A percentile compares a stretch with the other conserved stretches of the same genome.
Conservation (phyloP, 306 rosid species). For the Parietaria judaica region DNA sequence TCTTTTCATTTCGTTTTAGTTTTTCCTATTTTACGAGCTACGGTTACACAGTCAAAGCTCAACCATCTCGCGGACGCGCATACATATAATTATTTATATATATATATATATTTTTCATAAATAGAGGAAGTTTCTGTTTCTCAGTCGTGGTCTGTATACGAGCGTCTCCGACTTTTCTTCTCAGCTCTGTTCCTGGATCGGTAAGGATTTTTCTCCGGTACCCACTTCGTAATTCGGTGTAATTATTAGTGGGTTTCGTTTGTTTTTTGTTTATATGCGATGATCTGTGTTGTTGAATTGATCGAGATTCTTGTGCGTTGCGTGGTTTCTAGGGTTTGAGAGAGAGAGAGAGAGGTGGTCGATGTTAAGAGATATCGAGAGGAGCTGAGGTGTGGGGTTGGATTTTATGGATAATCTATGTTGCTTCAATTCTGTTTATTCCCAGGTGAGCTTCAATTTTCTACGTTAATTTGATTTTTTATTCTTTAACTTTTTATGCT, state of each 20-base stretch:
- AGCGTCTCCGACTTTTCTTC: conserved; percentile 3
- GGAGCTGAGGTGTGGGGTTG: conserved; percentile 37
- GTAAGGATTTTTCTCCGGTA: conserved; percentile 22
- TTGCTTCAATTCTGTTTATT: conserved; percentile 57
- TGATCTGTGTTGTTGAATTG: neutral
- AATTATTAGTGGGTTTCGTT: conserved; percentile 12
- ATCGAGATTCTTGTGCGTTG: conserved; percentile 12
- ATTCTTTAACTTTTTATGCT: neutral
- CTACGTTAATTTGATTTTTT: neutral
- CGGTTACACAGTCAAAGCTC: conserved; percentile 11
- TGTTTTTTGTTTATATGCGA: conserved; percentile 15
- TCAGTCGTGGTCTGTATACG: conserved; percentile 6
- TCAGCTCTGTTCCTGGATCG: conserved; percentile 35
- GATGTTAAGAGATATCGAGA: conserved; percentile 43
- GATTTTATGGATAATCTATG: conserved; percentile 66
- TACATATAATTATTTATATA: neutral
- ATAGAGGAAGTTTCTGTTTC: conserved; percentile 1
- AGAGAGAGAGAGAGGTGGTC: conserved; percentile 22
- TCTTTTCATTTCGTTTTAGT: neutral
- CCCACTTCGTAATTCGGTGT: conserved; percentile 17
- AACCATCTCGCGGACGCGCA: neutral
- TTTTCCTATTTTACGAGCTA: neutral
- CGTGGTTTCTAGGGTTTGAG: conserved; percentile 15
- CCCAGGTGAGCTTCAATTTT: conserved; percentile 39
- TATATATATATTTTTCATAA: neutral